Evolutionary conservation across 805 yeast species (phyloP), one percentile per base, ranked within the genome.

Genomic region (Nakazawaea siamensis): DNA sequence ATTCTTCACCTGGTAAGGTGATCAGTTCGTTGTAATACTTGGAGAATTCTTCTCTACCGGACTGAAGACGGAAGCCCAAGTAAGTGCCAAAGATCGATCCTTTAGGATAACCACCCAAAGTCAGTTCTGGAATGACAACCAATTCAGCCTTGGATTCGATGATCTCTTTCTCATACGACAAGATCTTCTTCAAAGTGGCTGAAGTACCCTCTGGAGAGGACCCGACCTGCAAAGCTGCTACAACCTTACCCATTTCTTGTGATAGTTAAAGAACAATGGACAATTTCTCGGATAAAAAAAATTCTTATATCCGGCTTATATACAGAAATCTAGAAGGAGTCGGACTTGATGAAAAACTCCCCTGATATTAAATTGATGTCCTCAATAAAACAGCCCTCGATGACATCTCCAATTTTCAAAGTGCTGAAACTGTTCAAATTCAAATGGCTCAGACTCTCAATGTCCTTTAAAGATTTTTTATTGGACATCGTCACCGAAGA

Each of bases 31-130:
- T 51, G 44, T 40, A 54, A 38, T 65, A 65, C 24, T 44, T 41
- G 2, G 58, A 52, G 42, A 55, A 64, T 35, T 59, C 65, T 25
- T 61, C 60, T 27, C 67, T 51, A 4, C 71, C 71, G 20, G 53
- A 51, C 27, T 58, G 64, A 25, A 57, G 42, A 37, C 71, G 50
- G 46, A 57, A 63, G 0, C 70, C 71, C 24, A 65, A 41, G 37
- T 58, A 59, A 5, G 68, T 54, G 7, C 68, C 69, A 41, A 65
- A 64, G 5, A 52, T 55, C 18, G 59, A 45, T 2, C 69, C 69
- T 43, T 65, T 65, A 10, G 71, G 69, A 40, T 65, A 65, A 3
- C 70, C 71, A 14, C 70, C 70, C n/a, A 65, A 42, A 2, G 60
- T 47, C 15, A 68, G 69, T 41, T 65, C 71, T 15, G 71, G 71